Base-by-base conservation (phyloP, 768 basidiomycete species). In the Russula ochroleuca region DNA sequence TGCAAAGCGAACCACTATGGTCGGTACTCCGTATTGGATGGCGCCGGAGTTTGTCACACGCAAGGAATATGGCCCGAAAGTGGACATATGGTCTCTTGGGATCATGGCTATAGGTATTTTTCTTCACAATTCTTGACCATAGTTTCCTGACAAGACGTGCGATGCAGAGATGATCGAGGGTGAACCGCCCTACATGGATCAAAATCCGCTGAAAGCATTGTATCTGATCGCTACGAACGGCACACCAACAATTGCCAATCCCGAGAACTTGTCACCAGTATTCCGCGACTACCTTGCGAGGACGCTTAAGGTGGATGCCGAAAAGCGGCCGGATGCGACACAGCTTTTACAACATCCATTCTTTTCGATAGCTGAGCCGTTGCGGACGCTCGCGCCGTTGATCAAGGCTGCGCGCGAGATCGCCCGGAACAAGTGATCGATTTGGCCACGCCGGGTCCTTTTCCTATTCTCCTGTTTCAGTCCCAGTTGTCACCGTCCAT, bases 11-110 rank as follows among this genome's bases (percentile, higher is more conserved):
- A 96, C 94, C 38, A 97, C 95, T 40, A 97, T 98, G 95, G 94
- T 98, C 55, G 95, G 95, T 2, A 96, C 94, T 0, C 95, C 95
- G 1, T 98, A 98, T 74, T 98, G 95, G 95, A 97, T 98, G 95
- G 95, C 95, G 0, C 95, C 95, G 0, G 95, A 98, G 73, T 95
- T 98, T 52, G 95, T 97, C 67, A 98, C 94, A 31, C 86, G 94
- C 60, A 97, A 97, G 75, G 95, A 97, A 76, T 97, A 97, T 73
- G 95, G 95, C 0, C 91, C 95, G 14, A 98, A 98, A 73, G 95
- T 98, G n/a, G 95, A 97, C 70, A 93, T 98, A 62, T 97, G 95
- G 94, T 90, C 87, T 73, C 76, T 97, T 67, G 94, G 94, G 4
- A 97, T 98, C 79, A 97, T 96, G 85, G 90, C 94, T 50, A 91